Evolutionary conservation across 106 monocot species (phyloP), one percentile per base, ranked within the genome.

Genomic region (Dendrobium officinale): DNA sequence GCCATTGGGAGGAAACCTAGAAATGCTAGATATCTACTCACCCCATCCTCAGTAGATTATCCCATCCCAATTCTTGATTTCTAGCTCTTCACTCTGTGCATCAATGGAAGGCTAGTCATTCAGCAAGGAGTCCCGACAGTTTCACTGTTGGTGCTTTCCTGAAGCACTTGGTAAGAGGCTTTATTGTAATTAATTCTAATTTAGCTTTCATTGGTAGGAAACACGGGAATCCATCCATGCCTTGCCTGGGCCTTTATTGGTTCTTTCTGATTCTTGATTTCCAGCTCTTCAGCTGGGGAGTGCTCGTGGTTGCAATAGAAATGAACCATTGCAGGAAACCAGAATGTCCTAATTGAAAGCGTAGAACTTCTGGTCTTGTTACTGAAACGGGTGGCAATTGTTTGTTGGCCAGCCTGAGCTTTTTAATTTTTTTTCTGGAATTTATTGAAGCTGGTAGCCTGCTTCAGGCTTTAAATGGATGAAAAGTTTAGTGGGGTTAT

Each of bases 211-310:
- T 66, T 66, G 64, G 22, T 66, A 66, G 64, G 64, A 66, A 10
- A 66, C 26, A 22, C 26, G 27, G 26, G 64, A 26, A 66, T 13
- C 51, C 51, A 51, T 51, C 51, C 51, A 51, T 51, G 51, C 51
- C 6, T 31, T 70, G 68, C 29, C 31, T 9, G 13, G 31, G 68
- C 72, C 16, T 72, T 37, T 40, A 22, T n/a, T 40, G 72, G 33
- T 11, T 5, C 72, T 40, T 66, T 66, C 72, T 72, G 72, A 37
- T 72, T 72, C 29, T 72, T 72, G 72, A 40, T 72, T 72, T 16
- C 72, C 72, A 75, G 74, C n/a, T 19, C 43, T 75, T 75, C 31
- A 13, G 13, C 16, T 51, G 13, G 13, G 13, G 15, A 51, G 10
- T 13, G 51, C 51, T 51, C 16, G 13, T 16, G 3, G 10, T 51